Conservation (phyloP, 306 rosid genomes). For the Casuarina glauca region DNA sequence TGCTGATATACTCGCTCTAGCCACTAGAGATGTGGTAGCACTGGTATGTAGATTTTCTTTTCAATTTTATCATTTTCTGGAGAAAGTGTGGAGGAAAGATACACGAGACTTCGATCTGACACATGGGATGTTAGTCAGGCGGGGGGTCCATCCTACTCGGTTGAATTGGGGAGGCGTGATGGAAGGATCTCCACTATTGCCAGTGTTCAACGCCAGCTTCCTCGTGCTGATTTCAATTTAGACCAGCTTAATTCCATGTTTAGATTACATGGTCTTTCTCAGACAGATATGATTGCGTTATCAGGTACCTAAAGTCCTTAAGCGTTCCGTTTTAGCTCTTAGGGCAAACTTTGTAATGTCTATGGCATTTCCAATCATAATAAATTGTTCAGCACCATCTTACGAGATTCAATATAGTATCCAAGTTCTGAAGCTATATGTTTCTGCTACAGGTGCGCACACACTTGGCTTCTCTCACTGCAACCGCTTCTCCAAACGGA, state of each 20-base stretch:
- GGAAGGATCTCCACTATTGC: constrained; percentile 31
- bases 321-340: no score
- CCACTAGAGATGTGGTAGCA: constrained; percentile 41
- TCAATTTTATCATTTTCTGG: background rate
- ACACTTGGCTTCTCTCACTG: constrained; percentile 45
- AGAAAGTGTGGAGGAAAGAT: background rate
- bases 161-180: constrained; percentile 46
- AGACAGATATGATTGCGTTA: constrained; percentile 44
- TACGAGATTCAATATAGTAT: background rate
- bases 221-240: constrained; percentile 30
- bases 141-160: constrained; percentile 38
- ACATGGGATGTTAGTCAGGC: constrained; percentile 11
- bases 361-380: no score
- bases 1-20: constrained; percentile 46
- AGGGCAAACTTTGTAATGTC: no score
- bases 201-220: constrained; percentile 41
- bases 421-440: background rate
- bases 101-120: no score
- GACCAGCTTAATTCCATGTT: constrained; percentile 36
- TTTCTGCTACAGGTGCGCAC: constrained; percentile 30
- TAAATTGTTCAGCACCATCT: background rate
- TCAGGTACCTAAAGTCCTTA: constrained; percentile 29
- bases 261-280: constrained; percentile 28
- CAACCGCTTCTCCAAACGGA: constrained; percentile 32
- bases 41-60: constrained; percentile 22